phyloP scores from a whole-genome alignment of 495 filamentous ascomycete species.

The Neurospora tetraspora region DNA sequence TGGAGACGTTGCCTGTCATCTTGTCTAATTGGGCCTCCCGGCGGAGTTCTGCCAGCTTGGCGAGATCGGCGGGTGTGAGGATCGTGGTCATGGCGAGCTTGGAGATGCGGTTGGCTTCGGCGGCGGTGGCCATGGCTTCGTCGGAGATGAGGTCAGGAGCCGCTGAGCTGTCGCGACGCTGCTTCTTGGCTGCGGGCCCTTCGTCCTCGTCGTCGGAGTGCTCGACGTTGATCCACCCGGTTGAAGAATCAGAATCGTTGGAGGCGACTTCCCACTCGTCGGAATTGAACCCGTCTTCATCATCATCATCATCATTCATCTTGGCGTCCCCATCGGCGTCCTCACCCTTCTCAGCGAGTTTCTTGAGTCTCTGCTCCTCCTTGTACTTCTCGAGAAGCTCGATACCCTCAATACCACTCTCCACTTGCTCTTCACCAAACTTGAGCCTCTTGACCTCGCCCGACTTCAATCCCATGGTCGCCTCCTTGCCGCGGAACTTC shows the following conservation, averaged over 20 bases:
- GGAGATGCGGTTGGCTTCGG: constrained; percentile 26
- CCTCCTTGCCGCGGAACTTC: constrained; percentile 84
- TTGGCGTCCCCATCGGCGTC: constrained; percentile 20
- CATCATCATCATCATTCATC: constrained; percentile 33
- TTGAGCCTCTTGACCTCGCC: constrained; percentile 60
- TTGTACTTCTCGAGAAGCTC: constrained; percentile 91
- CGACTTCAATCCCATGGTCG: constrained; percentile 66
- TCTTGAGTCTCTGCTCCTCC: constrained; percentile 71
- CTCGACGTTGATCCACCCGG: constrained; percentile 81
- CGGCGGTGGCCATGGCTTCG: constrained; percentile 28
- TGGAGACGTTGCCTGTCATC: constrained; percentile 32
- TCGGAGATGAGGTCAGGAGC: constrained; percentile 20
- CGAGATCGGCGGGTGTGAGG: constrained; percentile 83
- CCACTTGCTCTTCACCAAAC: constrained; percentile 65
- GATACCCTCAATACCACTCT: constrained; percentile 81
- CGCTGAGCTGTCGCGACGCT: constrained; percentile 24
- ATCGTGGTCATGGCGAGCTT: constrained; percentile 78
- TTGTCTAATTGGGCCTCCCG: constrained; percentile 60
- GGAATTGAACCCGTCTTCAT: constrained; percentile 61
- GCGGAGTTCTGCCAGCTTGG: constrained; percentile 83
- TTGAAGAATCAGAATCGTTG: constrained; percentile 62
- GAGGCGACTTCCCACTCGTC: constrained; percentile 80
- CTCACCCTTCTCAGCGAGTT: constrained; percentile 49
- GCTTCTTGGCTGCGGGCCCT: constrained; percentile 51
- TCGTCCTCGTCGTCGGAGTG: constrained; percentile 69